Conservation (phyloP, 1,139 yeast genomes). For the Saccharomyces hybrid region DNA sequence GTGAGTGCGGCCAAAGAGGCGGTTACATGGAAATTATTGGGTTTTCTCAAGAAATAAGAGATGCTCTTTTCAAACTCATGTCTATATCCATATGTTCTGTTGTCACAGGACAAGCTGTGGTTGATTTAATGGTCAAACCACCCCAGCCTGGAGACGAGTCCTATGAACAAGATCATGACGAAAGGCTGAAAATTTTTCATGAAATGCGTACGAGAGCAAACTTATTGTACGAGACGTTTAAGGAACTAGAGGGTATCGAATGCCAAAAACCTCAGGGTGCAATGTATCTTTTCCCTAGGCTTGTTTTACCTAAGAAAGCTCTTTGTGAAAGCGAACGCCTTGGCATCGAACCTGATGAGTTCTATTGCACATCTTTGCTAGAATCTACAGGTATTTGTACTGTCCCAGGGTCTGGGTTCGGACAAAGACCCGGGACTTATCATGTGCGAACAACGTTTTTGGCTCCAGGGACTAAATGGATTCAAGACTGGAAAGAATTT, state of each 20-base stretch:
- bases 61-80: slow-evolving; percentile 71
- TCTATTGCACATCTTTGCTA: slow-evolving; percentile 74
- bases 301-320: slow-evolving; percentile 56
- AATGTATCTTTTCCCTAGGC: slow-evolving; percentile 86
- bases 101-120: slow-evolving; percentile 86
- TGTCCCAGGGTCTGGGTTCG: slow-evolving; percentile 95
- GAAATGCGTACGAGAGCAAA: slow-evolving; percentile 59
- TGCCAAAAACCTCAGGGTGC: slow-evolving; percentile 94
- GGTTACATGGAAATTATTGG: slow-evolving; percentile 95
- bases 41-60: slow-evolving; percentile 59
- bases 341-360: slow-evolving; percentile 65
- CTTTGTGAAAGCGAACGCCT: slow-evolving; percentile 50
- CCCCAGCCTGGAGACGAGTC: slow-evolving; percentile 72
- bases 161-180: slow-evolving; percentile 56
- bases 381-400: slow-evolving; percentile 91
- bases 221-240: slow-evolving; percentile 60
- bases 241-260: slow-evolving; percentile 65
- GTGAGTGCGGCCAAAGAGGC: slow-evolving; percentile 99
- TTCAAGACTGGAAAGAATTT: slow-evolving; percentile 63
- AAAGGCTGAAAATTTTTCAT: slow-evolving; percentile 51
- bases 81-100: slow-evolving; percentile 89
- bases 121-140: slow-evolving; percentile 89
- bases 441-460: slow-evolving; percentile 93
- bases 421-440: slow-evolving; percentile 79
- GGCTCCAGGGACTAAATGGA: slow-evolving; percentile 92